Conservation (phyloP, 441 rosid genomes). For the Theobroma grandiflorum region DNA sequence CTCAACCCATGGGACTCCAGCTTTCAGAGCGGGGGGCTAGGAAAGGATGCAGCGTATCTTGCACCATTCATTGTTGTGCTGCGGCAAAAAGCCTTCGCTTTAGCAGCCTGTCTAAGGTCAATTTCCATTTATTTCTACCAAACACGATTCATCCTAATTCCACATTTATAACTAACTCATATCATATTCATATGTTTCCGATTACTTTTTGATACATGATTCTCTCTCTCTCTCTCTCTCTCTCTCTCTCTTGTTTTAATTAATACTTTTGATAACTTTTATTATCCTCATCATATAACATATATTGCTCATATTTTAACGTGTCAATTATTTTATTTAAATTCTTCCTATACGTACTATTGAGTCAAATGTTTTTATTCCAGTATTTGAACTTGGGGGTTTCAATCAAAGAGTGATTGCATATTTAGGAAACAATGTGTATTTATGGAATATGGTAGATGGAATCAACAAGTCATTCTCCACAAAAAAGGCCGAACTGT, state of each 20-base stretch:
- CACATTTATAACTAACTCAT: not conserved
- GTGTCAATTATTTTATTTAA: too few relatives aligned
- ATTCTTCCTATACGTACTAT: too few relatives aligned
- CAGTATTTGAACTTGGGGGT: too few relatives aligned
- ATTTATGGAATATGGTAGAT: not conserved
- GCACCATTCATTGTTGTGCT: not conserved
- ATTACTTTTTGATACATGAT: not conserved
- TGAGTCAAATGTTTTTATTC: too few relatives aligned
- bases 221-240: too few relatives aligned
- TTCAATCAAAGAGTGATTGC: too few relatives aligned
- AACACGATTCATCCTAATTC: not conserved
- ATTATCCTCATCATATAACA: not conserved
- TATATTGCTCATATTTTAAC: too few relatives aligned
- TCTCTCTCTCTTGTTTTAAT: too few relatives aligned
- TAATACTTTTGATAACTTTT: not conserved
- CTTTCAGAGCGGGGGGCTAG: not conserved
- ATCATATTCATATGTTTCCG: not conserved
- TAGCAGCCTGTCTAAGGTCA: not conserved
- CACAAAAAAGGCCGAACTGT: not conserved
- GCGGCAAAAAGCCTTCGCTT: slow-evolving; percentile 16
- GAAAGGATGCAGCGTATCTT: not conserved
- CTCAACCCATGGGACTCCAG: not conserved
- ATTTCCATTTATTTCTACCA: not conserved
- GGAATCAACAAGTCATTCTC: not conserved
- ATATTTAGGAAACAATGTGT: too few relatives aligned